Evolutionary conservation across 1,284 basidiomycete genomes (phyloP).

Genomic region (Vanrija sp.): DNA sequence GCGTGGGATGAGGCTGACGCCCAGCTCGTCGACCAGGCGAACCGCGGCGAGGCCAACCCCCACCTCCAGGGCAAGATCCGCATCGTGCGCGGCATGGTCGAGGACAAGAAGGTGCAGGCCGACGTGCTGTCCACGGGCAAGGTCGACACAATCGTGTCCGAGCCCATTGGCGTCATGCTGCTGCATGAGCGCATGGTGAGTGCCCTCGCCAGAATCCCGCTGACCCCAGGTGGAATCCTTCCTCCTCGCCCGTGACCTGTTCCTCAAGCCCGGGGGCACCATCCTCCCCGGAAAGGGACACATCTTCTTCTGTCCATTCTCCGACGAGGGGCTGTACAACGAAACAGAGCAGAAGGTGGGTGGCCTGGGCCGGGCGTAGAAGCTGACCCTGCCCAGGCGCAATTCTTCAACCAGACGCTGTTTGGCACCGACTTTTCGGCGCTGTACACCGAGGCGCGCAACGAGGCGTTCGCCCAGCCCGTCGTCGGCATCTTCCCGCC

Average conservation of each 20-base stretch:
- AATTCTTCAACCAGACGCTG: conserved; percentile 49
- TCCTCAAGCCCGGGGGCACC: conserved; percentile 51
- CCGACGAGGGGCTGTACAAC: conserved; percentile 51
- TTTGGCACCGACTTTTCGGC: conserved; percentile 48
- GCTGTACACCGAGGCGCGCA: conserved; percentile 36
- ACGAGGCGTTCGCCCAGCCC: conserved; percentile 48
- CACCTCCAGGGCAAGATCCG: conserved; percentile 38
- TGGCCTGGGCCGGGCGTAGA: neutral
- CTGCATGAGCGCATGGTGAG: conserved; percentile 54
- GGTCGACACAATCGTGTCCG: conserved; percentile 55
- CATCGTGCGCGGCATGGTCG: conserved; percentile 45
- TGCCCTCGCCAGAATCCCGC: neutral
- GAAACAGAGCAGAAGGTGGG: conserved; percentile 52
- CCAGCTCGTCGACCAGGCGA: conserved; percentile 46
- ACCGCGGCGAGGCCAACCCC: conserved; percentile 35
- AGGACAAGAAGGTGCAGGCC: conserved; percentile 37
- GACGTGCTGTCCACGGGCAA: conserved; percentile 39
- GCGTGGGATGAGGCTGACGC: neutral
- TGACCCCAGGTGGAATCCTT: conserved; percentile 49
- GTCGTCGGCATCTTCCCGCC: conserved; percentile 50
- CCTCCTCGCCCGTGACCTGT: conserved; percentile 51
- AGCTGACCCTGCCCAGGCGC: conserved; percentile 27
- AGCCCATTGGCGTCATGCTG: conserved; percentile 54
- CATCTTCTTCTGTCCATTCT: conserved; percentile 52
- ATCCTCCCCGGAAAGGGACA: conserved; percentile 51